Conservation (phyloP, 140 eudicot species). For the Senecio squalidus region DNA sequence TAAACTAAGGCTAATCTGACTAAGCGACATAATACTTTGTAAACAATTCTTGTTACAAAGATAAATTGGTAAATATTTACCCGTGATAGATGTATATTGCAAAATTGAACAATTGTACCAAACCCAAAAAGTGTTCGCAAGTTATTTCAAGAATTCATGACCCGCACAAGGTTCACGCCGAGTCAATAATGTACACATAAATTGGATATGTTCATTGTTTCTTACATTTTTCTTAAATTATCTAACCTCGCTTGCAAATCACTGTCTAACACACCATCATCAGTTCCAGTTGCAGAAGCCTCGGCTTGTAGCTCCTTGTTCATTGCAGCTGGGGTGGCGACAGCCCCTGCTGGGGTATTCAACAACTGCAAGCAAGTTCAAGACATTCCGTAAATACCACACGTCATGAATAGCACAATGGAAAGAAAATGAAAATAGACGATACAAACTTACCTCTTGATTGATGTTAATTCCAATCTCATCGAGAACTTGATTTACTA, state of each 20-base stretch:
- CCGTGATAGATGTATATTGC: no score
- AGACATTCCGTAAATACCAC: neutral
- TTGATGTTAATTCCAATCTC: slow-evolving; percentile 72
- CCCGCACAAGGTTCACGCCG: neutral
- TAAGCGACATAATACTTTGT: no score
- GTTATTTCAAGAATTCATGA: neutral
- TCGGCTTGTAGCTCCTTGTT: slow-evolving; percentile 64
- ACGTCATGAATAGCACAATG: no score
- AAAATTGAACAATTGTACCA: slow-evolving; percentile 13
- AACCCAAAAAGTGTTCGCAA: neutral
- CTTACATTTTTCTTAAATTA: slow-evolving; percentile 60
- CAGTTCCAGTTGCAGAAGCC: slow-evolving; percentile 30
- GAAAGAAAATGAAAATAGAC: neutral
- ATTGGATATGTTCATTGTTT: neutral
- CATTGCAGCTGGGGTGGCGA: slow-evolving; percentile 56
- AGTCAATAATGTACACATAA: slow-evolving; percentile 6
- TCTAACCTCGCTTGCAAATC: slow-evolving; percentile 82
- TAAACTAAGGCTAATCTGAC: no score
- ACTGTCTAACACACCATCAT: slow-evolving; percentile 61
- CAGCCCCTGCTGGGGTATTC: slow-evolving; percentile 55
- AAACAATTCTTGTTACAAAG: no score
- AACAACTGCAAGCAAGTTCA: slow-evolving; percentile 40
- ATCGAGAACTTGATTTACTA: slow-evolving; percentile 71
- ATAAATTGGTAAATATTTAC: no score
- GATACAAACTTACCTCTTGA: slow-evolving; percentile 43